These are phyloP conservation scores for Emiliania huxleyi DNA, from an alignment of 78 protist genomes.

Conservation along the genomic window DNA sequence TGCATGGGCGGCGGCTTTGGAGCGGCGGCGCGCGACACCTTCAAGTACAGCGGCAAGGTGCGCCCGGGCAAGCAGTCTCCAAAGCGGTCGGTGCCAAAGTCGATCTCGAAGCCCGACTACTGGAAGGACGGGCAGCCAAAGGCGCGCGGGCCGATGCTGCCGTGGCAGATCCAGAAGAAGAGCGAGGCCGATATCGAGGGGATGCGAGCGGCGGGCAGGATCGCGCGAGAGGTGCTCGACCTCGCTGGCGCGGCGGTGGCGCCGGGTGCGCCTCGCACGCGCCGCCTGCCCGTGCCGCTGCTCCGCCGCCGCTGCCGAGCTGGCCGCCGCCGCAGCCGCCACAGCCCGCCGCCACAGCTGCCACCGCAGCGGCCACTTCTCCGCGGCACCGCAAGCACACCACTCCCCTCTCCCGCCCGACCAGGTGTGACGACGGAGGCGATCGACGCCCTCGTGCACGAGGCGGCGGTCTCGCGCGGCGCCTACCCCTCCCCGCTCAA, in stretches of 20 bases:
- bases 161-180: slow-evolving; percentile 19
- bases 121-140: slow-evolving; percentile 36
- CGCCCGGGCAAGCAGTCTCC: slow-evolving; percentile 37
- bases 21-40: neutral
- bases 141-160: neutral
- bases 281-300: too few species aligned
- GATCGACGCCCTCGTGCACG: slow-evolving; percentile 64
- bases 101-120: slow-evolving; percentile 59
- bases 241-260: slow-evolving; percentile 69
- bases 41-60: slow-evolving; percentile 30
- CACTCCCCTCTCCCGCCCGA: too few species aligned
- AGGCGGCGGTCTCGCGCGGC: slow-evolving; percentile 74
- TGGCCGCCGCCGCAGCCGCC: too few species aligned
- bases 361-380: too few species aligned
- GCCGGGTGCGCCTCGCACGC: too few species aligned
- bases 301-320: too few species aligned
- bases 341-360: too few species aligned
- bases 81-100: slow-evolving; percentile 44
- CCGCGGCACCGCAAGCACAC: too few species aligned
- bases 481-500: slow-evolving; percentile 95
- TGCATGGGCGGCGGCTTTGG: slow-evolving; percentile 10
- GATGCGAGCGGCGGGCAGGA: slow-evolving; percentile 13
- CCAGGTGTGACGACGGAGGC: slow-evolving; percentile 50
- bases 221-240: slow-evolving; percentile 69
- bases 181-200: slow-evolving; percentile 16